phyloP scores from a whole-genome alignment of 2,329 filamentous ascomycete species.

The Aspergillus pseudonomiae region DNA sequence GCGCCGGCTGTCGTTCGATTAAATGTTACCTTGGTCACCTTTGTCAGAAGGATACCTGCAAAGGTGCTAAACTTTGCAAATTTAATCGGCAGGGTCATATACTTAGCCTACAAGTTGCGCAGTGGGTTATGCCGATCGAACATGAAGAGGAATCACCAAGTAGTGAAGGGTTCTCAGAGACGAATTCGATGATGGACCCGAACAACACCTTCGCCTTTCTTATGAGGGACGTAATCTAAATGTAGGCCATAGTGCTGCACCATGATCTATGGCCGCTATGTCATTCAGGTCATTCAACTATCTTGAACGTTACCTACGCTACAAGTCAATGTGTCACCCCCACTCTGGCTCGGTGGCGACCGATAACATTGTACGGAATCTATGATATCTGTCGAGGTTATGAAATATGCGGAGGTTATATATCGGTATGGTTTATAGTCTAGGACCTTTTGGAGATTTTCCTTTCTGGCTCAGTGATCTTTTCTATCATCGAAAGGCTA shows the following conservation, averaged over 20 bases:
- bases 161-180: slow-evolving; percentile 3
- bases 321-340: background rate
- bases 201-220: slow-evolving; percentile 6
- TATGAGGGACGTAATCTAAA: background rate
- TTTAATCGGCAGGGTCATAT: slow-evolving; percentile 32
- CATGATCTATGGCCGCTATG: background rate
- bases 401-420: background rate
- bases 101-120: slow-evolving; percentile 26
- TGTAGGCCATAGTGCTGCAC: background rate
- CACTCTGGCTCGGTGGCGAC: background rate
- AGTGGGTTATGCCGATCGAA: slow-evolving; percentile 30
- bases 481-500: background rate
- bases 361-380: background rate
- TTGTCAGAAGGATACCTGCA: slow-evolving; percentile 39
- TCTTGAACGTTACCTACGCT: background rate
- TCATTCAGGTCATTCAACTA: background rate
- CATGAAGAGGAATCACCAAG: slow-evolving; percentile 1
- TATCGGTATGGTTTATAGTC: no score
- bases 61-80: slow-evolving; percentile 33
- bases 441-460: background rate
- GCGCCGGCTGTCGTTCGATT: slow-evolving; percentile 44
- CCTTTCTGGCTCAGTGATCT: background rate
- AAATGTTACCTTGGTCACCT: slow-evolving; percentile 53
- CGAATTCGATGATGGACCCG: slow-evolving; percentile 5
- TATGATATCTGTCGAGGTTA: background rate